phyloP scores from a whole-genome alignment of 2,329 filamentous ascomycete genomes.

The Whalleya microplaca region DNA sequence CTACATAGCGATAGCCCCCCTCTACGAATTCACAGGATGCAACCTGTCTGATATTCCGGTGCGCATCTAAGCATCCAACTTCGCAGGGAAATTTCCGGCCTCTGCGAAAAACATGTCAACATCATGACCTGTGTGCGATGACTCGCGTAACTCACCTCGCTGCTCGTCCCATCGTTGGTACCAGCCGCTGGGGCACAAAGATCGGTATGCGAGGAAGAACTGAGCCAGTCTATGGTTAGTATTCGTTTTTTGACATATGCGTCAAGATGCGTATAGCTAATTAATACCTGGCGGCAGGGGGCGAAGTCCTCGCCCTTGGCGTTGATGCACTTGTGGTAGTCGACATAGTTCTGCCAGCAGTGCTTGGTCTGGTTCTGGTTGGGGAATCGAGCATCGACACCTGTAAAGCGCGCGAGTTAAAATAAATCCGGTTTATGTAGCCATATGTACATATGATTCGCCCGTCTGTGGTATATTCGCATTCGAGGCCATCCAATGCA shows the following conservation, averaged over 20 bases:
- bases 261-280: background rate
- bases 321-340: constrained; percentile 99
- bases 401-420: constrained; percentile 52
- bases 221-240: constrained; percentile 46
- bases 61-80: constrained; percentile 59
- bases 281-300: constrained; percentile 89
- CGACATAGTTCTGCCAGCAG: constrained; percentile 99
- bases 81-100: constrained; percentile 69
- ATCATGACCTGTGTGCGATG: constrained; percentile 19
- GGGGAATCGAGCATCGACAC: constrained; percentile 98
- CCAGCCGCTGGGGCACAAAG: constrained; percentile 96
- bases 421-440: constrained; percentile 5
- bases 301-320: constrained; percentile 99
- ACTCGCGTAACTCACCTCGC: constrained; percentile 71
- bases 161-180: constrained; percentile 95
- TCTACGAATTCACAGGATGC: constrained; percentile 14
- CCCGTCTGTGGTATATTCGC: background rate
- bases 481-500: background rate
- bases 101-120: constrained; percentile 51
- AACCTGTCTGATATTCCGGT: constrained; percentile 1
- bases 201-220: constrained; percentile 97
- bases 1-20: constrained; percentile 31
- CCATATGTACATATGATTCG: constrained; percentile 5
- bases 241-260: constrained; percentile 19
- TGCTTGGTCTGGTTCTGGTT: constrained; percentile 99